Conservation (phyloP, 2,329 filamentous ascomycete genomes). For the Aspergillus hiratsukae region DNA sequence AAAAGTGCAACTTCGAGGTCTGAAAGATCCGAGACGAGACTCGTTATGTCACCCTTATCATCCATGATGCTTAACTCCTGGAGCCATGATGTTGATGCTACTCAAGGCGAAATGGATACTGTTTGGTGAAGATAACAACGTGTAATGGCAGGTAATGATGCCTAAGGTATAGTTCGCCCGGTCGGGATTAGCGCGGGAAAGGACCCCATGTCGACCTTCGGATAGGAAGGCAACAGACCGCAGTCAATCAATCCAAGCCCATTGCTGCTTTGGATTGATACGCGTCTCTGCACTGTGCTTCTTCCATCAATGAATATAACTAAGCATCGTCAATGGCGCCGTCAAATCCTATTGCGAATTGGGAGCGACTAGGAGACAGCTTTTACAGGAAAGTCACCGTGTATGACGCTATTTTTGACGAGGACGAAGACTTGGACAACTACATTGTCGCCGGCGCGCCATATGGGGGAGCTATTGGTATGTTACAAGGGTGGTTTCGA, state of each 20-base stretch:
- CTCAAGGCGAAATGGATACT: neutral
- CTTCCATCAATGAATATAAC: neutral
- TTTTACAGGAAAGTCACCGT: constrained; percentile 95
- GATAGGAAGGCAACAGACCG: neutral
- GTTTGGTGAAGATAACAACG: neutral
- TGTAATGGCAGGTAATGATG: neutral
- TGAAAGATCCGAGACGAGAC: constrained; percentile 71
- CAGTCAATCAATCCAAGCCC: neutral
- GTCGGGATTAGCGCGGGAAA: neutral
- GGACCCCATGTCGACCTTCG: neutral
- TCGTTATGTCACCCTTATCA: constrained; percentile 46
- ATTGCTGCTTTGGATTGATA: neutral
- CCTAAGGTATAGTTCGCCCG: neutral
- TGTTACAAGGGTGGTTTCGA: constrained; percentile 19
- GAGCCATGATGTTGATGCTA: constrained; percentile 2
- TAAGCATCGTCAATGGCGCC: constrained; percentile 35
- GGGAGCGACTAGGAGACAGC: constrained; percentile 87
- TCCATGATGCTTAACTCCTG: constrained; percentile 10
- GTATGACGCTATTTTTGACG: constrained; percentile 89
- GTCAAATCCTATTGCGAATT: constrained; percentile 73
- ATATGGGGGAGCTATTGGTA: constrained; percentile 90
- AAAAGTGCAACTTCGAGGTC: constrained; percentile 85
- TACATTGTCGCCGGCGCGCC: constrained; percentile 88
- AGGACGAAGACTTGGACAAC: constrained; percentile 90
- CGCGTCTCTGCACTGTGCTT: neutral